phyloP scores from a whole-genome alignment of 768 basidiomycete genomes.

The Boletus subcaerulescens region DNA sequence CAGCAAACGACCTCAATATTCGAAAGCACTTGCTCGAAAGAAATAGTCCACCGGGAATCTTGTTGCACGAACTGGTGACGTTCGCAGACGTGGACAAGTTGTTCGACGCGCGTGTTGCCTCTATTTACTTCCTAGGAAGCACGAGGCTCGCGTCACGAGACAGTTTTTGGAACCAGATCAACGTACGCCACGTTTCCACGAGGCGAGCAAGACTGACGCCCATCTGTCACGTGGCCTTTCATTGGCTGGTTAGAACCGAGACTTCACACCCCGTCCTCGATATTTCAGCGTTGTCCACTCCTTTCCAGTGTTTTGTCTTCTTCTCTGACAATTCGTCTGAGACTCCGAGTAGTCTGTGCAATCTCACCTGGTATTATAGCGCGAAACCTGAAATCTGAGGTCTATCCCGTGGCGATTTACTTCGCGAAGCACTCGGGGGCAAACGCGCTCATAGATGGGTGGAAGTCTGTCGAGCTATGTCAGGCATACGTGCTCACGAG shows the following conservation, averaged over 20 bases:
- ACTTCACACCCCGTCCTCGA: constrained; percentile 74
- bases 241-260: constrained; percentile 78
- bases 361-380: constrained; percentile 78
- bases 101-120: constrained; percentile 68
- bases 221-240: constrained; percentile 41
- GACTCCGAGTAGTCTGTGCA: constrained; percentile 56
- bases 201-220: neutral
- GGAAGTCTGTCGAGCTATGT: constrained; percentile 83
- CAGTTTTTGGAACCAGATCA: too few relatives aligned
- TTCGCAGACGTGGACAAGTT: constrained; percentile 76
- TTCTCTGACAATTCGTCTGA: neutral
- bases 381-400: constrained; percentile 81
- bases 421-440: constrained; percentile 83
- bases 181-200: too few relatives aligned
- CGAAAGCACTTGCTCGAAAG: constrained; percentile 66
- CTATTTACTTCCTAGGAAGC: too few relatives aligned
- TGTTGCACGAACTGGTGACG: constrained; percentile 76
- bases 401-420: constrained; percentile 87
- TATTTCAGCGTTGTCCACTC: constrained; percentile 83
- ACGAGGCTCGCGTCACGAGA: too few relatives aligned
- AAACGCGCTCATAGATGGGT: constrained; percentile 74
- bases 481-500: constrained; percentile 92
- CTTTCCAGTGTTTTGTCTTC: constrained; percentile 50
- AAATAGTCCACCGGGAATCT: constrained; percentile 77
- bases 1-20: constrained; percentile 67